Evolutionary conservation across 768 basidiomycete species (phyloP), one percentile per base, ranked within the genome.

Genomic region (Tulasnella sp.): DNA sequence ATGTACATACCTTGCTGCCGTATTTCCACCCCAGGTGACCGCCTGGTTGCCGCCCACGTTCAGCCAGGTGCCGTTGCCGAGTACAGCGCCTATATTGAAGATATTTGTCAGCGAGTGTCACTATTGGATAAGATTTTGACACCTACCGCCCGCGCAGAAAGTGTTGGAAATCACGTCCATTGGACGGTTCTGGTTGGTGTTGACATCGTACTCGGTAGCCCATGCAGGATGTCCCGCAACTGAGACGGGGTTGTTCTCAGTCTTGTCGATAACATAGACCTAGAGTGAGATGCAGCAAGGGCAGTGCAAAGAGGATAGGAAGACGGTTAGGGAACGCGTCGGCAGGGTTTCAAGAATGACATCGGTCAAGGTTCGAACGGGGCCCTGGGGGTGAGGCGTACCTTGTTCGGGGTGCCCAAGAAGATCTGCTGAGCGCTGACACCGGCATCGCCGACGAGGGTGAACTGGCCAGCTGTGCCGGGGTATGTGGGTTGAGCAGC

Each of bases 151-250:
- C 26, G 93, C 89, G 81, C 93, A 95, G 85, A 95, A 95, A 5
- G 88, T 85, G 82, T 94, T 95, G 35, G 91, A 91, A 46, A 81
- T 80, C 16, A 94, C 86, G 73, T 93, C 92, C 91, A 96, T 93
- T 0, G 90, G 83, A 29, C 86, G 86, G 29, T 89, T 88, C 39
- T 86, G 84, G 79, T 89, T 89, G 0, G 90, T 86, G 10, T 85
- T 84, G 69, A 92, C 86, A 83, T 95, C 91, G 75, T 86, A 86
- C 80, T 85, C 85, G 69, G 82, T 81, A 5, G 77, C 93, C 89
- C 91, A 92, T 1, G 91, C 91, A 15, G 93, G 87, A 84, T 93
- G 93, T 0, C 89, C 89, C 78, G 88, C 86, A 79, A 95, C 87
- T 80, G 87, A 84, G 4, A 88, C 88, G 3, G 87, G 86, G 82